These are phyloP conservation scores for Dictyostelium purpureum DNA, from an alignment of 78 protist species.

Conservation along the genomic window DNA sequence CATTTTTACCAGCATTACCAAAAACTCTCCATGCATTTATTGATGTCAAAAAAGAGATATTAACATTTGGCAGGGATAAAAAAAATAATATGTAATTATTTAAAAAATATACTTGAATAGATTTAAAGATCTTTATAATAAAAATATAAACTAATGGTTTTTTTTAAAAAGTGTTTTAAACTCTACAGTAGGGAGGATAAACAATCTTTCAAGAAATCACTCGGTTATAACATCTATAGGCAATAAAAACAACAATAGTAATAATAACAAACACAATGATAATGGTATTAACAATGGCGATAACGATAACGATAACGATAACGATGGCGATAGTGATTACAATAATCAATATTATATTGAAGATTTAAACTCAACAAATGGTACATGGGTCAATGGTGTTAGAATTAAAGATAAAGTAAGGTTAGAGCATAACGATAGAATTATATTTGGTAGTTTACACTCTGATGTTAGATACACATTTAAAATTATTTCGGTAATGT, in stretches of 20 bases:
- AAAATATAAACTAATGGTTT: background rate
- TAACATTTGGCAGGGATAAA: background rate
- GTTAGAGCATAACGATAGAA: background rate
- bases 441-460: background rate
- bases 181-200: background rate
- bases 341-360: background rate
- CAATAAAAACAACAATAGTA: background rate
- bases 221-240: background rate
- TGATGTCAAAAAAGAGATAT: background rate
- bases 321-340: too few species aligned
- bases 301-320: too few species aligned
- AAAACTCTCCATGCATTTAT: background rate
- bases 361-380: background rate
- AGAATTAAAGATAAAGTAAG: background rate
- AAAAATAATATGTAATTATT: background rate
- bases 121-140: background rate
- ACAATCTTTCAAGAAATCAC: background rate
- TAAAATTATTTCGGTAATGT: background rate
- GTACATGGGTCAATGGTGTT: background rate
- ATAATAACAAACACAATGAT: background rate
- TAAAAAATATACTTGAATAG: background rate
- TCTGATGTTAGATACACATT: constrained; percentile 8
- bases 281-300: background rate
- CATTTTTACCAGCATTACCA: constrained; percentile 2
- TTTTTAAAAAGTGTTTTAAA: background rate